Evolutionary conservation across 2,329 filamentous ascomycete genomes (phyloP).

Genomic region (Fusarium verticillioides): DNA sequence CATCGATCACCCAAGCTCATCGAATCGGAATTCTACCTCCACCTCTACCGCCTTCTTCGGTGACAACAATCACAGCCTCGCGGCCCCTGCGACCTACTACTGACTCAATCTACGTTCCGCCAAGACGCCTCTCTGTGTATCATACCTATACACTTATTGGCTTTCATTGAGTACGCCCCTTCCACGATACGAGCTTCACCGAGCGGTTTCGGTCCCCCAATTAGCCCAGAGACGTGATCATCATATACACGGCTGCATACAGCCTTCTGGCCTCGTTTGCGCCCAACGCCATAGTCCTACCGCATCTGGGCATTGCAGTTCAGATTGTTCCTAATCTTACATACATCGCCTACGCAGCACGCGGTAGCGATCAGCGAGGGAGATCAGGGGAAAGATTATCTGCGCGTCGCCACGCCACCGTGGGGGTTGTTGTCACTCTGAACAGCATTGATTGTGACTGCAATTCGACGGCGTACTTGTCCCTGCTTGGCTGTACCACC

Average conservation of each 20-base stretch:
- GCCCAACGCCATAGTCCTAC: conserved; percentile 38
- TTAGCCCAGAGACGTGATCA: conserved; percentile 37
- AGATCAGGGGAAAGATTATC: conserved; percentile 27
- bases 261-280: conserved; percentile 35
- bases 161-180: conserved; percentile 29
- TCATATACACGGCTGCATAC: conserved; percentile 42
- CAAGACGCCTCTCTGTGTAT: conserved; percentile 42
- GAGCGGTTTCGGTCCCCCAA: conserved; percentile 41
- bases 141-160: conserved; percentile 40
- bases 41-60: conserved; percentile 21
- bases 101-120: conserved; percentile 42
- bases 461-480: conserved; percentile 39
- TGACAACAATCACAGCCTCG: conserved; percentile 40
- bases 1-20: conserved; percentile 25
- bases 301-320: conserved; percentile 30
- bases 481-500: conserved; percentile 47
- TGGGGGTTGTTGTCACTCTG: conserved; percentile 33
- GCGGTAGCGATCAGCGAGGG: conserved; percentile 24
- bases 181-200: conserved; percentile 49
- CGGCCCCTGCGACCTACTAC: conserved; percentile 29
- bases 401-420: conserved; percentile 37
- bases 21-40: conserved; percentile 33
- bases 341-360: conserved; percentile 31
- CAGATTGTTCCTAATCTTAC: conserved; percentile 20
- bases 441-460: conserved; percentile 27